Conservation (phyloP, 2,329 filamentous ascomycete genomes). For the Fusarium verticillioides region DNA sequence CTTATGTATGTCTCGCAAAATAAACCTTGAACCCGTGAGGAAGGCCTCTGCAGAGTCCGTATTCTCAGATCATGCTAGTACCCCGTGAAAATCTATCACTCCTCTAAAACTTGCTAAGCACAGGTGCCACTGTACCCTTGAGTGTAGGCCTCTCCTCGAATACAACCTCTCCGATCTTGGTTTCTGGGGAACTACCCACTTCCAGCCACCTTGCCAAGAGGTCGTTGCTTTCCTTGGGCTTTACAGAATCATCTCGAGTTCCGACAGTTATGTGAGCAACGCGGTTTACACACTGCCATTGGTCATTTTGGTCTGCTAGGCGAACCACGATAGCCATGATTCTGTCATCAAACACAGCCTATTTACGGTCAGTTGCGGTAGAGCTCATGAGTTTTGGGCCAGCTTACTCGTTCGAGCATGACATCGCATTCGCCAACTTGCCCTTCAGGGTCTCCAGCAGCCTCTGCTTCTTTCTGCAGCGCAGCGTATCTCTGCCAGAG, state of each 20-base stretch:
- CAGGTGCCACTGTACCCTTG: constrained; percentile 60
- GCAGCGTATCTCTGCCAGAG: constrained; percentile 80
- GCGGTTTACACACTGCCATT: constrained; percentile 78
- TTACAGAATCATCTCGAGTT: constrained; percentile 77
- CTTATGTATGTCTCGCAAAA: not conserved
- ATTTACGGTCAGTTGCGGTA: constrained; percentile 36
- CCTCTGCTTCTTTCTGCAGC: constrained; percentile 63
- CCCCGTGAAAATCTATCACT: not conserved
- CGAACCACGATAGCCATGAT: constrained; percentile 93
- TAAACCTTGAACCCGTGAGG: not conserved
- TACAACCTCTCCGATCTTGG: constrained; percentile 59
- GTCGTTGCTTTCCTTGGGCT: constrained; percentile 95
- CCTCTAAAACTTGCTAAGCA: constrained; percentile 58
- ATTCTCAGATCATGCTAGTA: not conserved
- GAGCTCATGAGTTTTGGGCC: not conserved
- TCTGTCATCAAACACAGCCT: constrained; percentile 84
- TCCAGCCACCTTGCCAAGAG: constrained; percentile 81
- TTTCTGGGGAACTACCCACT: constrained; percentile 56
- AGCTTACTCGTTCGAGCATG: constrained; percentile 68
- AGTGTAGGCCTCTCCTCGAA: constrained; percentile 62
- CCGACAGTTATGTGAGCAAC: constrained; percentile 92
- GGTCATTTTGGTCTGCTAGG: constrained; percentile 65
- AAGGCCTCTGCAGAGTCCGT: not conserved
- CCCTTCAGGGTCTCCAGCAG: constrained; percentile 42
- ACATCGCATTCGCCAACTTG: constrained; percentile 71